phyloP scores from a whole-genome alignment of 768 basidiomycete species.

The Boletus rubropictus region DNA sequence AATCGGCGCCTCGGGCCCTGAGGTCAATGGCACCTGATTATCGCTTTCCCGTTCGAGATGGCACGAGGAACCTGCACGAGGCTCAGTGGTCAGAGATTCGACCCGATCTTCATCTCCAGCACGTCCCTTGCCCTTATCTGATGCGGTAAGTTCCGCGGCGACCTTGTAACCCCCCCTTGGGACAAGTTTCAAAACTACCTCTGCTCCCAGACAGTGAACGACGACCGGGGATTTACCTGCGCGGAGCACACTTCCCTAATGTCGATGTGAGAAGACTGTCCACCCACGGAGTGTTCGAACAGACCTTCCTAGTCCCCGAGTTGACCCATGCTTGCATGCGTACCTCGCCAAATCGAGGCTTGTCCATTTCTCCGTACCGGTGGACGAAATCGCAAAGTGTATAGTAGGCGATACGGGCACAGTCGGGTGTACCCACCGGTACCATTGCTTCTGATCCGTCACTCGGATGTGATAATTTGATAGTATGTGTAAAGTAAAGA shows the following conservation, averaged over 20 bases:
- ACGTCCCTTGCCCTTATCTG: constrained; percentile 13
- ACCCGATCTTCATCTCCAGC: constrained; percentile 4
- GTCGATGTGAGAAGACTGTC: neutral
- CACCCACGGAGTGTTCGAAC: neutral
- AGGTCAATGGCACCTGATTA: neutral
- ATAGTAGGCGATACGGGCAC: constrained; percentile 19
- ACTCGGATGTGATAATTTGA: constrained; percentile 7
- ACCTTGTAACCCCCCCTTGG: constrained; percentile 25
- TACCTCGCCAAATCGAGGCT: constrained; percentile 32
- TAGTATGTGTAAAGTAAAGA: constrained; percentile 27
- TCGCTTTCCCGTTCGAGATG: neutral
- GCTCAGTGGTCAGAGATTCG: constrained; percentile 1
- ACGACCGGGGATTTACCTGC: constrained; percentile 19
- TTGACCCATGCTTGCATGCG: constrained; percentile 39
- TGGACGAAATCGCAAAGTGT: constrained; percentile 28
- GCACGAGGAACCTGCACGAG: neutral
- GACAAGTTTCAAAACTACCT: constrained; percentile 19
- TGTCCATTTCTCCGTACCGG: constrained; percentile 32
- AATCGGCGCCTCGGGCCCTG: neutral
- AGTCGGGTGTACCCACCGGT: constrained; percentile 24
- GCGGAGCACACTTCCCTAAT: constrained; percentile 22
- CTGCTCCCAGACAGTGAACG: constrained; percentile 25
- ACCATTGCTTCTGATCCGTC: constrained; percentile 13
- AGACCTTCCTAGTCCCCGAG: constrained; percentile 35
- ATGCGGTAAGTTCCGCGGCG: neutral